Evolutionary conservation across 495 filamentous ascomycete genomes (phyloP).

Genomic region (Penicillium turbatum): DNA sequence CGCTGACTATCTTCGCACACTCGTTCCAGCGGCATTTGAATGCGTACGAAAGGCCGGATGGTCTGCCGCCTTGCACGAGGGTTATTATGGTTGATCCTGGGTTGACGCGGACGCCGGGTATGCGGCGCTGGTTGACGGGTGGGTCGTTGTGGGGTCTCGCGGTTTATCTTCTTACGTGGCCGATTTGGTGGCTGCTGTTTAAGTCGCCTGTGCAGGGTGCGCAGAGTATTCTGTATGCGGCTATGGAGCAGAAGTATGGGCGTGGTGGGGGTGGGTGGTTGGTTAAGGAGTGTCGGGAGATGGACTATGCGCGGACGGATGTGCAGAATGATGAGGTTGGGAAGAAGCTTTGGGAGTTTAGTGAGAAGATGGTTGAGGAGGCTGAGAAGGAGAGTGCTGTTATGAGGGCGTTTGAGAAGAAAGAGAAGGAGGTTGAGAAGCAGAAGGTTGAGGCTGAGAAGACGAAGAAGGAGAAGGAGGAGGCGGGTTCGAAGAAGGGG

Average conservation of each 20-base stretch:
- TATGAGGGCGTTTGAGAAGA: conserved; percentile 62
- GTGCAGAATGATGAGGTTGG: conserved; percentile 73
- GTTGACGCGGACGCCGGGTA: conserved; percentile 77
- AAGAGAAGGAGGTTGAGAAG: conserved; percentile 53
- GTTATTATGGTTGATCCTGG: conserved; percentile 86
- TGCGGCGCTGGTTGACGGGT: conserved; percentile 75
- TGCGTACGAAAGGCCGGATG: conserved; percentile 75
- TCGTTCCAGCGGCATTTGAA: conserved; percentile 88
- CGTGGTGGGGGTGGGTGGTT: conserved; percentile 64
- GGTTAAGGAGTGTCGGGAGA: conserved; percentile 83
- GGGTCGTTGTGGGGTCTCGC: conserved; percentile 79
- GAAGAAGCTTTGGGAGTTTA: conserved; percentile 81
- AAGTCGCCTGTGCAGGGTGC: conserved; percentile 80
- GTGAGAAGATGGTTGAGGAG: conserved; percentile 77
- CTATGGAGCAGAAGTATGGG: conserved; percentile 69
- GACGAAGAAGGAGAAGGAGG: conserved; percentile 40
- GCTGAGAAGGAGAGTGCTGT: conserved; percentile 77
- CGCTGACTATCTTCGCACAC: conserved; percentile 79
- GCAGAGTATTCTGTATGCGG: conserved; percentile 79
- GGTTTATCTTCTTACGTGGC: conserved; percentile 73
- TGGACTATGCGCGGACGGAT: conserved; percentile 64
- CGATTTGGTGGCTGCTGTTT: conserved; percentile 79
- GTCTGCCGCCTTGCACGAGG: conserved; percentile 69
- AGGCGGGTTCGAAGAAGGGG: conserved; percentile 33
- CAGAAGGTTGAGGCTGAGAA: conserved; percentile 41